Evolutionary conservation across 2,329 filamentous ascomycete species (phyloP), one percentile per base, ranked within the genome.

Genomic region (Diaporthe vexans): DNA sequence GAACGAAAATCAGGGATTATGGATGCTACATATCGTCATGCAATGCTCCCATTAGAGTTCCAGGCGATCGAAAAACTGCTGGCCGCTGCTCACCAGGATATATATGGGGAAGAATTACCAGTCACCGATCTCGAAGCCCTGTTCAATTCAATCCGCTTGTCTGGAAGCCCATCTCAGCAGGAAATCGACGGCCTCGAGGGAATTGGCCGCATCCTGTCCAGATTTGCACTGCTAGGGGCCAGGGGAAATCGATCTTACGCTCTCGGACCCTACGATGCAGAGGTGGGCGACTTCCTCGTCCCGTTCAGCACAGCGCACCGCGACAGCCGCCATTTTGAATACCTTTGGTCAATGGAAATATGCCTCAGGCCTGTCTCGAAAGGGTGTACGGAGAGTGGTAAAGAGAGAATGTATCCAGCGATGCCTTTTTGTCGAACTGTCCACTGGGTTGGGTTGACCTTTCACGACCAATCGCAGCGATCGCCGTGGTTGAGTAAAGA

Each of bases 341-440:
- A 43, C 4, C 17, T 1, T 15, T 43, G 40, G 40, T 21, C 17
- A 21, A 8, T 9, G 10, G 5, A 3, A 21, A 48, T 48, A 21
- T 48, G 43, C 43, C 43, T 48, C 43, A 48, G 19, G 3, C 43
- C 43, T 48, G 15, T 4, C 0, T 21, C 7, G 4, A 9, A 1
- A 19, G 19, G 11, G 6, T 2, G 3, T 11, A 21, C 1, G 7
- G 9, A 21, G 21, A 48, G 1, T 3, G 2, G 1, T 9, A 9
- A 3, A 19, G 43, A 21, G 17, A 8, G 4, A 3, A 1, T 8
- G 17, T 2, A 48, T 7, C 43, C 17, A 21, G 3, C 19, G 6
- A 3, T 21, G 7, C 19, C 17, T 1, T 48, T 48, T 21, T 21
- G 43, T 11, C 43, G 43, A 21, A 21, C 43, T 48, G 43, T 21